phyloP scores from a whole-genome alignment of 2,329 filamentous ascomycete species.

The Neophaeococcomyces mojaviensis region DNA sequence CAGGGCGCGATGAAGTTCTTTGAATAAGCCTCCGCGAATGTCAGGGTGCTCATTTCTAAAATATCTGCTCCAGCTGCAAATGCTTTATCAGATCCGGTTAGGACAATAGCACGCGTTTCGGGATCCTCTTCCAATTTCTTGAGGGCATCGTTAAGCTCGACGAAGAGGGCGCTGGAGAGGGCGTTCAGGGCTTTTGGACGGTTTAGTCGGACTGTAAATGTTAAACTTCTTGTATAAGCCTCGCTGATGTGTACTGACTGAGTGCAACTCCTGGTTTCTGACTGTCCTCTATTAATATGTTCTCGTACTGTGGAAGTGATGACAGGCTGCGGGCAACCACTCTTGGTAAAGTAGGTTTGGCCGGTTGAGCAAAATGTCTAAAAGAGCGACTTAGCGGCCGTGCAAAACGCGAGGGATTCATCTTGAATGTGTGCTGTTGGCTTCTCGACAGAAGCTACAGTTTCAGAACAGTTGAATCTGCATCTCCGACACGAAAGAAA shows the following conservation, averaged over 20 bases:
- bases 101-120: slow-evolving; percentile 65
- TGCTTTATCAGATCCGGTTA: slow-evolving; percentile 82
- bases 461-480: too few species aligned
- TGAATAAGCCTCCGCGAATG: slow-evolving; percentile 80
- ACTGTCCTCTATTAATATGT: slow-evolving; percentile 65
- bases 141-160: slow-evolving; percentile 77
- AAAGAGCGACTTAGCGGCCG: slow-evolving; percentile 2
- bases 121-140: slow-evolving; percentile 61
- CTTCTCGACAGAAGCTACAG: neutral
- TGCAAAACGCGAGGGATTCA: slow-evolving; percentile 1
- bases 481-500: too few species aligned
- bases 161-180: slow-evolving; percentile 81
- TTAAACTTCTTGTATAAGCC: neutral
- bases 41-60: slow-evolving; percentile 95
- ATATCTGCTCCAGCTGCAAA: slow-evolving; percentile 97
- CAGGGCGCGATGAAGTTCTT: slow-evolving; percentile 91
- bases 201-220: slow-evolving; percentile 70
- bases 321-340: slow-evolving; percentile 42
- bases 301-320: slow-evolving; percentile 57
- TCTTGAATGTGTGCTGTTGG: neutral
- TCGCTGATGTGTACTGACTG: slow-evolving; percentile 47
- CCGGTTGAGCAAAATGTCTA: neutral
- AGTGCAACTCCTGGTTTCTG: slow-evolving; percentile 85
- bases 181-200: slow-evolving; percentile 94
- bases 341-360: slow-evolving; percentile 43